phyloP scores from a whole-genome alignment of 495 filamentous ascomycete species.

The Achaetomiella virescens region DNA sequence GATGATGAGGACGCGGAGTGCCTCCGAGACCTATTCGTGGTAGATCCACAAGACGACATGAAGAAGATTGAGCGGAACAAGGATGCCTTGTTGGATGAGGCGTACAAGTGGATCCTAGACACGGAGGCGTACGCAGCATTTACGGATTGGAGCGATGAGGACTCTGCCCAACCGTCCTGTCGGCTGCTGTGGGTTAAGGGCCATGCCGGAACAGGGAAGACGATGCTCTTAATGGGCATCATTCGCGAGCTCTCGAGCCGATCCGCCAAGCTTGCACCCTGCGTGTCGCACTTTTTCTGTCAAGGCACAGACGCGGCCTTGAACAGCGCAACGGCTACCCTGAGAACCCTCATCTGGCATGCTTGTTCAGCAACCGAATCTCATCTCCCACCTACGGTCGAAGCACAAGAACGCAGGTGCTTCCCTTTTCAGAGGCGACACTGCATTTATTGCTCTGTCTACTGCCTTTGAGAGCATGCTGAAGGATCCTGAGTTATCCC shows the following conservation, averaged over 20 bases:
- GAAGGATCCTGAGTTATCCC: no score
- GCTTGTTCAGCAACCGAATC: no score
- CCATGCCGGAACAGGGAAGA: conserved; percentile 43
- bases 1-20: conserved; percentile 11
- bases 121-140: conserved; percentile 32
- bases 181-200: conserved; percentile 38
- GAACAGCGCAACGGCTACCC: no score
- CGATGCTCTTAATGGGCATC: conserved; percentile 43
- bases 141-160: conserved; percentile 23
- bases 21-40: conserved; percentile 21
- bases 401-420: no score
- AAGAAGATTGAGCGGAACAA: conserved; percentile 36
- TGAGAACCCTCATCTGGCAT: no score
- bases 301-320: not conserved
- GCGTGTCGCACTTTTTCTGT: not conserved
- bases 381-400: no score
- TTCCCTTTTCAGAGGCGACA: no score
- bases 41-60: conserved; percentile 34
- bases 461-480: no score
- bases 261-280: conserved; percentile 2
- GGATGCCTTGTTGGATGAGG: conserved; percentile 36
- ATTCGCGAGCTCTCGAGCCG: conserved; percentile 28
- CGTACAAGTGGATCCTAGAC: conserved; percentile 39
- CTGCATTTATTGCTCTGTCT: no score
- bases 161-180: conserved; percentile 30